phyloP scores from a whole-genome alignment of 164 flowering plant species.

The Nymphaea colorata region DNA sequence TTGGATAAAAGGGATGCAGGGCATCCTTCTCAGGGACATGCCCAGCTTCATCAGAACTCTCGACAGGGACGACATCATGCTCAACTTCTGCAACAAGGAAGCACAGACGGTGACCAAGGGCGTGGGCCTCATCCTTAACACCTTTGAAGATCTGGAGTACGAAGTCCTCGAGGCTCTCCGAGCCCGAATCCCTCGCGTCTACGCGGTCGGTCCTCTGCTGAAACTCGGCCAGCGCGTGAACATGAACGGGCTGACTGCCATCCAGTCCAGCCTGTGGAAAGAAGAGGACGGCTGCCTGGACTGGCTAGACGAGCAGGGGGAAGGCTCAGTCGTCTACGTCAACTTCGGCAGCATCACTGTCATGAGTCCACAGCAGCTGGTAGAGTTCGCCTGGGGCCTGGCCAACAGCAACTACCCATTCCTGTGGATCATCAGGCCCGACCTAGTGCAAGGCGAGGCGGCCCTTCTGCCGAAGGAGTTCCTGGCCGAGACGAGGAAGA shows the following conservation, averaged over 20 bases:
- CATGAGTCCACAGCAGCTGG: conserved; percentile 13
- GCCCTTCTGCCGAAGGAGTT: conserved; percentile 15
- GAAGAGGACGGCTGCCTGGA: conserved; percentile 13
- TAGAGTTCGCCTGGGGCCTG: conserved; percentile 27
- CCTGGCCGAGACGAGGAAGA: conserved; percentile 11
- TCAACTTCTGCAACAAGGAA: conserved; percentile 1
- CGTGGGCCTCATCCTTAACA: conserved; percentile 3
- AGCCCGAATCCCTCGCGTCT: background rate
- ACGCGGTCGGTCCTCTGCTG: conserved; percentile 6
- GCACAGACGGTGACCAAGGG: background rate
- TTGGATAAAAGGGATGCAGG: conserved; percentile 7
- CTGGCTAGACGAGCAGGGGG: conserved; percentile 14
- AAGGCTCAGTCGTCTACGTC: conserved; percentile 18
- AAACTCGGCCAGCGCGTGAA: background rate
- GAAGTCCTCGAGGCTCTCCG: conserved; percentile 4
- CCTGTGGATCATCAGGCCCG: conserved; percentile 19
- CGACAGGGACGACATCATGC: conserved; percentile 4
- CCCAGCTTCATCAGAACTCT: conserved; percentile 7
- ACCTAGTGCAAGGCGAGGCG: conserved; percentile 13
- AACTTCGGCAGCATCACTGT: conserved; percentile 21
- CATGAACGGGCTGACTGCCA: background rate
- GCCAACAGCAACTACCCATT: conserved; percentile 18
- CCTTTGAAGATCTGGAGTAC: conserved; percentile 7
- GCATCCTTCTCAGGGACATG: conserved; percentile 4
- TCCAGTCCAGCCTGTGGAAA: conserved; percentile 11